These are phyloP conservation scores for Xylariaceae sp. DNA, from an alignment of 2,329 filamentous ascomycete species.

Conservation along the genomic window DNA sequence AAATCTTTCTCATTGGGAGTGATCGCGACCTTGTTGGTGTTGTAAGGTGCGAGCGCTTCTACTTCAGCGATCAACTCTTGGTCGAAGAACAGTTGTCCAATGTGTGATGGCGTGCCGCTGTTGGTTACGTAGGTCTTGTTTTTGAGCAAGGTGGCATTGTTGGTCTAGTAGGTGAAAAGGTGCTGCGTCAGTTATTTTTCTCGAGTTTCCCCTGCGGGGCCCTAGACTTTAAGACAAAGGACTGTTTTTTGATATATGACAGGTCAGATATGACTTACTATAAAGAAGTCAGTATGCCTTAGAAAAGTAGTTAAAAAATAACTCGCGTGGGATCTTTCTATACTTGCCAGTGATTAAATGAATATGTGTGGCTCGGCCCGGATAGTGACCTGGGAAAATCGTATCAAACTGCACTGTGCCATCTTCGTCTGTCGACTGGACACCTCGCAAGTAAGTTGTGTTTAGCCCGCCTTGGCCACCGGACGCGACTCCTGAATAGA, in stretches of 20 bases:
- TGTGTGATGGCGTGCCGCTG: slow-evolving; percentile 51
- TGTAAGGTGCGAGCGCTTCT: slow-evolving; percentile 44
- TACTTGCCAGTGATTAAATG: slow-evolving; percentile 32
- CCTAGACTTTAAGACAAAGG: too few relatives aligned
- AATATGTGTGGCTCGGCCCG: slow-evolving; percentile 33
- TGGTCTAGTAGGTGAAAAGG: too few relatives aligned
- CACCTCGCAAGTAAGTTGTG: slow-evolving; percentile 33
- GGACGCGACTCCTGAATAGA: slow-evolving; percentile 35
- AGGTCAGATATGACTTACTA: too few relatives aligned
- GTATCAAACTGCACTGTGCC: slow-evolving; percentile 37
- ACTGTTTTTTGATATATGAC: too few relatives aligned
- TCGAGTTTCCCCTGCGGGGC: too few relatives aligned
- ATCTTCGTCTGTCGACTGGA: slow-evolving; percentile 34
- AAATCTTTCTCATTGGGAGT: slow-evolving; percentile 50
- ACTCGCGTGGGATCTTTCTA: too few relatives aligned
- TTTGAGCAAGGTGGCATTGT: slow-evolving; percentile 33
- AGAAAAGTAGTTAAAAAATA: too few relatives aligned
- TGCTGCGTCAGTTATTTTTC: too few relatives aligned
- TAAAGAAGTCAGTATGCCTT: too few relatives aligned
- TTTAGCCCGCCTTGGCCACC: slow-evolving; percentile 30
- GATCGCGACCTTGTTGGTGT: slow-evolving; percentile 38
- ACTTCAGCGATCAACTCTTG: slow-evolving; percentile 49
- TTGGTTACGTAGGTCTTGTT: slow-evolving; percentile 43
- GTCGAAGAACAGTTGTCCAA: slow-evolving; percentile 62
- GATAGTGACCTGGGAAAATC: slow-evolving; percentile 33